Evolutionary conservation across 768 basidiomycete species (phyloP).

Genomic region (Tremella yokohamensis): DNA sequence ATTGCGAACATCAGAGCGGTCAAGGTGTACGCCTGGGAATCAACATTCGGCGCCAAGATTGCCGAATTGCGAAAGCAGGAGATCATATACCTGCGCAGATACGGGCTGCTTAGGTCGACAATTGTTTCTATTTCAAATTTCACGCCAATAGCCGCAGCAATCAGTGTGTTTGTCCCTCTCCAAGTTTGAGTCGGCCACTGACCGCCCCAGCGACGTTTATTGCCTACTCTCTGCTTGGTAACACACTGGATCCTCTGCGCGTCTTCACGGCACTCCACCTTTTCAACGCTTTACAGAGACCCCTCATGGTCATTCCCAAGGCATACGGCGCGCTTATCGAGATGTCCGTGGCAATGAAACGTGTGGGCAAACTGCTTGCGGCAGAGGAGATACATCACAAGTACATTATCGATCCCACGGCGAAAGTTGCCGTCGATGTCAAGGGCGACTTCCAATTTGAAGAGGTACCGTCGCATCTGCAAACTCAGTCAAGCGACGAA

Average conservation of each 20-base stretch:
- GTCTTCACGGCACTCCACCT: conserved; percentile 62
- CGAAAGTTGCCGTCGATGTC: conserved; percentile 54
- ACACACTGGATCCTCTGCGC: conserved; percentile 58
- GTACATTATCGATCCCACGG: conserved; percentile 54
- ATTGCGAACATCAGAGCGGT: conserved; percentile 66
- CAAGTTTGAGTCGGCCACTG: neutral
- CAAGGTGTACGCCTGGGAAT: conserved; percentile 64
- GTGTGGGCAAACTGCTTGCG: conserved; percentile 23
- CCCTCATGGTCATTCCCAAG: conserved; percentile 1
- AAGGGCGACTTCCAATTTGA: conserved; percentile 45
- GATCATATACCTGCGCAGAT: conserved; percentile 30
- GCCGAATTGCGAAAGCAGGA: conserved; percentile 36
- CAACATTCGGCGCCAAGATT: conserved; percentile 38
- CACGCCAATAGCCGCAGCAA: conserved; percentile 58
- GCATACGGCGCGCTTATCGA: neutral
- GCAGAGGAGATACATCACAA: conserved; percentile 59
- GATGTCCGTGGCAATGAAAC: conserved; percentile 22
- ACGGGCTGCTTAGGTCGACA: conserved; percentile 29
- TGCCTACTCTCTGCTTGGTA: conserved; percentile 62
- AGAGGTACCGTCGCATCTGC: conserved; percentile 1
- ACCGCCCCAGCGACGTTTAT: conserved; percentile 54
- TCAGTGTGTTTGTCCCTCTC: conserved; percentile 48
- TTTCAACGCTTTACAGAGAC: conserved; percentile 53
- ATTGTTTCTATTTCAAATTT: conserved; percentile 50
- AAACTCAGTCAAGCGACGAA: neutral